phyloP scores from a whole-genome alignment of 2,329 filamentous ascomycete genomes.

The Hypomyces rosellus region DNA sequence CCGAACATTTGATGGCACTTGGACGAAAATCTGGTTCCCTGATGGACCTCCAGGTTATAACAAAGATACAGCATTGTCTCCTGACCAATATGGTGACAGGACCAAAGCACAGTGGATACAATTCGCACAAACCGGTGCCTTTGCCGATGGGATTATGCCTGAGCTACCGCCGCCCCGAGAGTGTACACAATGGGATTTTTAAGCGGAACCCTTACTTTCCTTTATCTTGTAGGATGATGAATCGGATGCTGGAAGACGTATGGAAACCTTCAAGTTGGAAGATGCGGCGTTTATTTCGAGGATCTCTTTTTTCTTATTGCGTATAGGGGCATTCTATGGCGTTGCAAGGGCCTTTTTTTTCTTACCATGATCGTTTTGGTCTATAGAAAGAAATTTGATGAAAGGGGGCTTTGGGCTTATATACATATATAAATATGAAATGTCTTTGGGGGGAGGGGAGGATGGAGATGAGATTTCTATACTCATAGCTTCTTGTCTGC shows the following conservation, averaged over 20 bases:
- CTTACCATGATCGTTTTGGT: too few relatives aligned
- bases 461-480: too few relatives aligned
- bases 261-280: neutral
- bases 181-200: slow-evolving; percentile 70
- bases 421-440: too few relatives aligned
- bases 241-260: neutral
- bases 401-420: too few relatives aligned
- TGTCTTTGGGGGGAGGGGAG: too few relatives aligned
- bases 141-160: slow-evolving; percentile 67
- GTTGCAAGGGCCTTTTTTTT: slow-evolving; percentile 7
- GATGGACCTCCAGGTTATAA: slow-evolving; percentile 60
- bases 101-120: slow-evolving; percentile 57
- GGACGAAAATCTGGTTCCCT: slow-evolving; percentile 66
- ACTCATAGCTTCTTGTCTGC: too few relatives aligned
- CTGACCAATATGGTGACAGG: slow-evolving; percentile 51
- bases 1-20: slow-evolving; percentile 46
- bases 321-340: slow-evolving; percentile 14
- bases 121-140: slow-evolving; percentile 59
- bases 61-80: slow-evolving; percentile 55
- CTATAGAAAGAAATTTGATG: slow-evolving; percentile 10
- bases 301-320: neutral
- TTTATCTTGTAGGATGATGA: slow-evolving; percentile 1
- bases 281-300: slow-evolving; percentile 3
- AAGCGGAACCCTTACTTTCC: slow-evolving; percentile 14
- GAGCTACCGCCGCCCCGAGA: slow-evolving; percentile 71